Conservation (phyloP, 805 yeast species). For the Wickerhamomyces pijperi region DNA sequence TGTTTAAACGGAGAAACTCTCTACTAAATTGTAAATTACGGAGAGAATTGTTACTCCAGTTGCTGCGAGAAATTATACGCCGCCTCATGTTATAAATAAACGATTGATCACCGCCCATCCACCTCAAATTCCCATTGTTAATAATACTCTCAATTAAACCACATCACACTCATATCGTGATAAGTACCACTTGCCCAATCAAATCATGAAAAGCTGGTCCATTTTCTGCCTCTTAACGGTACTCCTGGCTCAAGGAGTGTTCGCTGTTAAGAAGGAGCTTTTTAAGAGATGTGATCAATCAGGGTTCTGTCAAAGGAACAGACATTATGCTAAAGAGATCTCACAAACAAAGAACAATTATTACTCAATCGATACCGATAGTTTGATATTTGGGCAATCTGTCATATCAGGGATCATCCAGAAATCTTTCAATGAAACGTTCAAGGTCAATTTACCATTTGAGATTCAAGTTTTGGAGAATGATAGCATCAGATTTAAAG, state of each 20-base stretch:
- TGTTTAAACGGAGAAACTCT: too few species aligned
- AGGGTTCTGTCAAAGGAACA: conserved; percentile 77
- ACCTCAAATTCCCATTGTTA: too few species aligned
- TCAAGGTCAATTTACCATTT: conserved; percentile 40
- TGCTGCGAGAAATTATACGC: too few species aligned
- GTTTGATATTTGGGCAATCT: conserved; percentile 23
- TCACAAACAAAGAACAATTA: conserved; percentile 21
- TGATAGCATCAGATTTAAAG: conserved; percentile 46
- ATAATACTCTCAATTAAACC: too few species aligned
- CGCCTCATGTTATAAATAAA: too few species aligned
- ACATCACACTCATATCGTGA: too few species aligned
- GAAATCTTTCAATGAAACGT: conserved; percentile 32
- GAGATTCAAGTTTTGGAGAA: conserved; percentile 43
- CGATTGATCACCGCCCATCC: too few species aligned
- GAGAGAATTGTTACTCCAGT: too few species aligned
- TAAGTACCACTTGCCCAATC: too few species aligned
- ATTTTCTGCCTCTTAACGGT: not conserved
- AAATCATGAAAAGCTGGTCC: not conserved
- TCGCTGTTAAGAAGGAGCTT: conserved; percentile 50
- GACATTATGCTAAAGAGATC: conserved; percentile 42
- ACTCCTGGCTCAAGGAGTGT: not conserved
- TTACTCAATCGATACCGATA: conserved; percentile 28
- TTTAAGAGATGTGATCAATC: conserved; percentile 71
- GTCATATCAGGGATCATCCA: conserved; percentile 32
- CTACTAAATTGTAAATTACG: too few species aligned